Conservation (phyloP, 768 basidiomycete genomes). For the Cytidiella melzeri region DNA sequence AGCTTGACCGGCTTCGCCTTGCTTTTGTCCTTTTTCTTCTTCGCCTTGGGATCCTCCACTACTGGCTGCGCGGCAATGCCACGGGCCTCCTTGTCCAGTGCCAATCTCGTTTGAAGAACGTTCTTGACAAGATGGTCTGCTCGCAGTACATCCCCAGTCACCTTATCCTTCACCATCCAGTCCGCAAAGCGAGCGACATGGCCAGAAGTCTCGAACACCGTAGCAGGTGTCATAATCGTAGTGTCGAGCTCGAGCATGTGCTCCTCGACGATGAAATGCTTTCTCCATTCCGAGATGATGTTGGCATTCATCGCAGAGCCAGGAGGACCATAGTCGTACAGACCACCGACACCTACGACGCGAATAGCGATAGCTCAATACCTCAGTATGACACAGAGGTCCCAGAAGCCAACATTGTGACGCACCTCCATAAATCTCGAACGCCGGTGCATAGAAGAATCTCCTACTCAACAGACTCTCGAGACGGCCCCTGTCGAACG, state of each 20-base stretch:
- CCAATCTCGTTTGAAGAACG: conserved; percentile 85
- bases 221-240: conserved; percentile 92
- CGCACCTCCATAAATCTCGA: conserved; percentile 97
- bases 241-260: conserved; percentile 98
- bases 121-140: conserved; percentile 95
- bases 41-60: conserved; percentile 48
- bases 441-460: conserved; percentile 98
- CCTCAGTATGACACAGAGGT: background rate
- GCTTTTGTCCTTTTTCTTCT: conserved; percentile 75
- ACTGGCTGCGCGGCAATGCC: conserved; percentile 55
- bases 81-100: conserved; percentile 86
- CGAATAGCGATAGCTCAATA: conserved; percentile 6
- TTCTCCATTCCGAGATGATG: conserved; percentile 93
- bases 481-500: conserved; percentile 81
- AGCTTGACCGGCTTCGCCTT: conserved; percentile 69
- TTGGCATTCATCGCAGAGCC: conserved; percentile 95
- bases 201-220: conserved; percentile 95
- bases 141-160: conserved; percentile 94
- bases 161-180: conserved; percentile 97
- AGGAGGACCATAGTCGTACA: conserved; percentile 97
- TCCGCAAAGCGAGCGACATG: conserved; percentile 98
- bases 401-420: conserved; percentile 9
- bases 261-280: conserved; percentile 97
- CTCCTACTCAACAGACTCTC: conserved; percentile 83
- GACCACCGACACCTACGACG: conserved; percentile 79